These are phyloP conservation scores for Paraurostyla sp. DNA, from an alignment of 73 alveolate species.

Conservation along the genomic window DNA sequence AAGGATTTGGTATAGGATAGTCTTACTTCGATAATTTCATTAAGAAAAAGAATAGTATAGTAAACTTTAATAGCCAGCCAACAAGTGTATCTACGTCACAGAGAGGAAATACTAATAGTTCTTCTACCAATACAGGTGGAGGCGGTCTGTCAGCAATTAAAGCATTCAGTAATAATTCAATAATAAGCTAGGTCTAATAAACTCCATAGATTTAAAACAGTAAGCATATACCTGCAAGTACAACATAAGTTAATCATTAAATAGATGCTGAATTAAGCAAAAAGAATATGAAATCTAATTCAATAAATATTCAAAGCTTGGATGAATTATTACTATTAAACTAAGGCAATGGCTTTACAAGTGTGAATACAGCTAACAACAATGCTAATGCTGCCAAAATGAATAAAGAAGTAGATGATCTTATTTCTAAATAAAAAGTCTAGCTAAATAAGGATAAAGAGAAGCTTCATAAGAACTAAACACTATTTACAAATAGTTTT, in stretches of 20 bases:
- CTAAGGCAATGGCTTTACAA: neutral
- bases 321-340: conserved; percentile 6
- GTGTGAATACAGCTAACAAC: neutral
- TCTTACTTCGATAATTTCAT: conserved; percentile 33
- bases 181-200: neutral
- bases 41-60: conserved; percentile 23
- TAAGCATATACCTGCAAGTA: neutral
- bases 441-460: conserved; percentile 38
- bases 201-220: neutral
- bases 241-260: neutral
- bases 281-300: neutral
- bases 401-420: conserved; percentile 36
- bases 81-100: neutral
- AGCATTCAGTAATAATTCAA: conserved; percentile 14
- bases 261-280: neutral
- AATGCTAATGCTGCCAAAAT: neutral
- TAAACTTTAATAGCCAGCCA: neutral
- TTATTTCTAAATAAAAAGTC: conserved; percentile 8
- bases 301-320: conserved; percentile 14
- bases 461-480: neutral
- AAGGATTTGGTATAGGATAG: conserved; percentile 41
- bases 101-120: neutral
- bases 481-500: conserved; percentile 32
- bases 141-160: conserved; percentile 29
- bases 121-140: neutral